Evolutionary conservation across 805 yeast genomes (phyloP).

Genomic region (Suhomyces pyralidae): DNA sequence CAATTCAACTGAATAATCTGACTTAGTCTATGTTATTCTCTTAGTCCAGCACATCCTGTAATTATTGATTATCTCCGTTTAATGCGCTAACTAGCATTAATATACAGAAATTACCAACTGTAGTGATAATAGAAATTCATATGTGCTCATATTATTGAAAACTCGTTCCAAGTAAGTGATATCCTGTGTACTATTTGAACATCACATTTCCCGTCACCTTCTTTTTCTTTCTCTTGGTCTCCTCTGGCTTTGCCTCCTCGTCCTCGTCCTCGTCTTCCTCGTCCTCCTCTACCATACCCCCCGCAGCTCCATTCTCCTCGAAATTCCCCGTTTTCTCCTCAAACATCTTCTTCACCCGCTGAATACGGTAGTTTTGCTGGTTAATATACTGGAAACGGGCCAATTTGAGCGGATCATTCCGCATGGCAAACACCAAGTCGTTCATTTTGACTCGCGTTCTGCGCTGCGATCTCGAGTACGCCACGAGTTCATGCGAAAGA

Average conservation of each 20-base stretch:
- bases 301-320: constrained; percentile 3
- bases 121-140: too few relatives aligned
- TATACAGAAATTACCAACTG: too few relatives aligned
- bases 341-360: constrained; percentile 39
- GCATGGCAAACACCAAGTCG: constrained; percentile 39
- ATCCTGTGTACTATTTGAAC: background rate
- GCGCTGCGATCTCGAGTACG: constrained; percentile 37
- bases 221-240: constrained; percentile 18
- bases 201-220: constrained; percentile 13
- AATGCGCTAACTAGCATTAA: too few relatives aligned
- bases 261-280: constrained; percentile 17
- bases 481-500: constrained; percentile 29
- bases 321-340: constrained; percentile 25
- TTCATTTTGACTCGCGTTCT: constrained; percentile 39
- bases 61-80: too few relatives aligned
- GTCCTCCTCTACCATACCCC: constrained; percentile 8
- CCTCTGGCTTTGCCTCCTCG: constrained; percentile 11
- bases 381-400: constrained; percentile 40
- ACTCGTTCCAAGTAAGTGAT: too few relatives aligned
- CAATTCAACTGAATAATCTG: too few relatives aligned
- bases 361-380: constrained; percentile 36
- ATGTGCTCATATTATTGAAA: too few relatives aligned
- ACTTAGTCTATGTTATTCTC: too few relatives aligned
- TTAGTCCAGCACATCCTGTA: too few relatives aligned
- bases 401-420: constrained; percentile 41